Conservation (phyloP, 768 basidiomycete genomes). For the Russula sp. region DNA sequence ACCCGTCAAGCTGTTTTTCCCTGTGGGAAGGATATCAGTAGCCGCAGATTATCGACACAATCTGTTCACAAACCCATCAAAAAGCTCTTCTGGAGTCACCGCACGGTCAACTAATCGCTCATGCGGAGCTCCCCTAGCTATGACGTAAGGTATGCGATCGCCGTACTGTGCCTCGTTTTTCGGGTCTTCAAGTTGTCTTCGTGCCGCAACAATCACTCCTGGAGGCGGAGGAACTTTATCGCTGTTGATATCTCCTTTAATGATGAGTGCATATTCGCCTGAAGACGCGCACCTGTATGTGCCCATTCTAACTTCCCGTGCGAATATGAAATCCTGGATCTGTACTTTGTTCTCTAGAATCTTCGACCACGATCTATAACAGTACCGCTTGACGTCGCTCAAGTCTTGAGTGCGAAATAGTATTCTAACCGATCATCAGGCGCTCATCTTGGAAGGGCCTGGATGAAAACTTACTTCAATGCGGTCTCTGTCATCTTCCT, state of each 20-base stretch:
- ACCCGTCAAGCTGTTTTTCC: conserved; percentile 68
- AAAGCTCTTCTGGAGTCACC: conserved; percentile 60
- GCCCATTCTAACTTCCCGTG: conserved; percentile 90
- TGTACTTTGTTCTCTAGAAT: conserved; percentile 74
- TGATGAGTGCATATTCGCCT: background rate
- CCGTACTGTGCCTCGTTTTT: conserved; percentile 86
- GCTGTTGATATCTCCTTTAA: conserved; percentile 34
- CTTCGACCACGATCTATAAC: conserved; percentile 75
- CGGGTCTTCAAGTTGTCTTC: conserved; percentile 64
- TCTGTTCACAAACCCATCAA: conserved; percentile 44
- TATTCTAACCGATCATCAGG: conserved; percentile 43
- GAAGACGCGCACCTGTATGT: conserved; percentile 65
- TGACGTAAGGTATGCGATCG: conserved; percentile 89
- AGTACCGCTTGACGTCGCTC: conserved; percentile 84
- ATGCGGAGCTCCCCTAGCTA: conserved; percentile 56
- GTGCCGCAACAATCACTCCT: conserved; percentile 82
- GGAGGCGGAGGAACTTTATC: conserved; percentile 83
- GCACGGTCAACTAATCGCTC: conserved; percentile 68
- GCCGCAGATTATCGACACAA: background rate
- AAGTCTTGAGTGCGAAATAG: conserved; percentile 88
- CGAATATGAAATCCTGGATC: conserved; percentile 90
- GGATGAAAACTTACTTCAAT: conserved; percentile 54
- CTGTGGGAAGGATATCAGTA: conserved; percentile 29
- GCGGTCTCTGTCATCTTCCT: conserved; percentile 88
- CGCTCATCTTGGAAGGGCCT: background rate